Evolutionary conservation across 139 green algal species (phyloP), one percentile per base, ranked within the genome.

Genomic region (Diplosphaera chodatii): DNA sequence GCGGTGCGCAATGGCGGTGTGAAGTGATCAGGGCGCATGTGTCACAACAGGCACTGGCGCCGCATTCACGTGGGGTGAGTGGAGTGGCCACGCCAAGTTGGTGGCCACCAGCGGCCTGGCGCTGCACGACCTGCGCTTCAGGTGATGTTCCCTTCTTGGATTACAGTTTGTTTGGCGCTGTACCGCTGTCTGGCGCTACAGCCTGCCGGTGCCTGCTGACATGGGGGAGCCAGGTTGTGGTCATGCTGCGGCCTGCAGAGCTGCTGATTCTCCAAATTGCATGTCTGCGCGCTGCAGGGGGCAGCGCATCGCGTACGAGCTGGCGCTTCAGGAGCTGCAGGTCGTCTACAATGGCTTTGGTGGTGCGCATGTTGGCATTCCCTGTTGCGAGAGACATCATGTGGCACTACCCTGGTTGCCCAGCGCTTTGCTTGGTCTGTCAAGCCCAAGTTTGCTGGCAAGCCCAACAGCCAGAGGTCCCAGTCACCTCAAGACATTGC

Each of bases 341-440:
- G 59, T 65, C 59, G 59, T 32, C 59, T 65, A 65, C 59, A 59
- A 59, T 18, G 48, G 48, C 48, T 59, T 59, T 25, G 48, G 48
- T 4, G 48, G 48, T 59, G 48, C 8, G 13, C 16, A 8, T 48
- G 37, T 13, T 48, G 37, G 10, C 13, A 13, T n/a, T n/a, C n/a
- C n/a, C n/a, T n/a, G n/a, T n/a, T n/a, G n/a, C n/a, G n/a, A n/a
- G n/a, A n/a, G n/a, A n/a, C n/a, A n/a, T n/a, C n/a, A n/a, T n/a
- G n/a, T n/a, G n/a, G n/a, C n/a, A n/a, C n/a, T n/a, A n/a, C n/a
- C n/a, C n/a, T n/a, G n/a, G n/a, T n/a, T n/a, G n/a, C n/a, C n/a
- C n/a, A n/a, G n/a, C n/a, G n/a, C n/a, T n/a, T n/a, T n/a, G n/a
- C n/a, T n/a, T n/a, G n/a, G n/a, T n/a, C n/a, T n/a, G n/a, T n/a